These are phyloP conservation scores for Sonneratia alba DNA, from an alignment of 345 rosid genomes.

Conservation along the genomic window DNA sequence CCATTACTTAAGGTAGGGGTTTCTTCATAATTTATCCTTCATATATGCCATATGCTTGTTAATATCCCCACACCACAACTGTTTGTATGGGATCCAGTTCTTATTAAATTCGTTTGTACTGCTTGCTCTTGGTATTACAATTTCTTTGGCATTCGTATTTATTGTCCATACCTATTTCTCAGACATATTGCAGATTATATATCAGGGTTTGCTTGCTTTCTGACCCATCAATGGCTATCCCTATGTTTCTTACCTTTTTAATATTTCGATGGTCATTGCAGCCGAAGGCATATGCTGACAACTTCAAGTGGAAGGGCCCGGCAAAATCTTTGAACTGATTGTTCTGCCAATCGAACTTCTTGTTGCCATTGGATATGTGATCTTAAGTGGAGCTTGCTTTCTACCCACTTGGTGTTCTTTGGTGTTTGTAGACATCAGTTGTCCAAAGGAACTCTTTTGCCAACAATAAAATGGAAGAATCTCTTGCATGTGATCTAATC, in stretches of 20 bases:
- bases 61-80: background rate
- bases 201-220: background rate
- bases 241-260: background rate
- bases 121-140: background rate
- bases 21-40: slow-evolving; percentile 1
- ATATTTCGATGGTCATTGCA: slow-evolving; percentile 15
- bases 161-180: background rate
- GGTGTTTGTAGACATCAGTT: background rate
- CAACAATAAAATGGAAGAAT: slow-evolving; percentile 1
- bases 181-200: background rate
- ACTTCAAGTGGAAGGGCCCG: slow-evolving; percentile 88
- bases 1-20: slow-evolving; percentile 46
- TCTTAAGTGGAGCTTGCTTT: background rate
- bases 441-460: background rate
- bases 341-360: background rate
- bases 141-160: background rate
- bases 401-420: background rate
- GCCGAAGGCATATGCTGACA: slow-evolving; percentile 81
- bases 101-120: background rate
- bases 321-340: slow-evolving; percentile 29
- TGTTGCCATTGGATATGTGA: background rate
- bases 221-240: background rate
- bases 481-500: background rate
- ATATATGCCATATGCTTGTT: background rate
- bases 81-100: background rate